These are phyloP conservation scores for Elongisporangium undulatum DNA, from an alignment of 352 stramenopile species.

Conservation along the genomic window DNA sequence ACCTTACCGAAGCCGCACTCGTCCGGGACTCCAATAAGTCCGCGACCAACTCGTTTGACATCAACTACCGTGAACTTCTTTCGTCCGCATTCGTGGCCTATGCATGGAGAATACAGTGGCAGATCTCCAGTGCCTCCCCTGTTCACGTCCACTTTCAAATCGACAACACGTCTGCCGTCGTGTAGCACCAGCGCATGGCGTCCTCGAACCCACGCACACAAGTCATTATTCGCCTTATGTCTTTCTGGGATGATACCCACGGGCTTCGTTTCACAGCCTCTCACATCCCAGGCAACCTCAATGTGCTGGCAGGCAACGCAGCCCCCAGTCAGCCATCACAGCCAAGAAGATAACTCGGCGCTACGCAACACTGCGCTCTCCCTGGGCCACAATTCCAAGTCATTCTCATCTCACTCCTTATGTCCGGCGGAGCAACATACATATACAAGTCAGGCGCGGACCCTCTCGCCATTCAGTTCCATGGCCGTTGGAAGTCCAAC, in stretches of 20 bases:
- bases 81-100: conserved; percentile 4
- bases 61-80: conserved; percentile 19
- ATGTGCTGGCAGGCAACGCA: too few species aligned
- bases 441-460: conserved; percentile 4
- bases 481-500: conserved; percentile 6
- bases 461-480: conserved; percentile 8
- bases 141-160: conserved; percentile 13
- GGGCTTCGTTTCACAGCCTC: too few species aligned
- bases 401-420: conserved; percentile 8
- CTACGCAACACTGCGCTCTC: too few species aligned
- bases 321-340: too few species aligned
- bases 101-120: not conserved
- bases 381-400: too few species aligned
- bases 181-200: conserved; percentile 9
- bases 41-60: too few species aligned
- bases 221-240: not conserved
- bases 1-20: too few species aligned
- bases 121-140: not conserved
- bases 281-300: too few species aligned
- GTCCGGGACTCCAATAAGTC: too few species aligned
- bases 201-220: conserved; percentile 7
- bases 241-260: conserved; percentile 5
- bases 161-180: conserved; percentile 15
- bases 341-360: too few species aligned
- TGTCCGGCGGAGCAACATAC: conserved; percentile 1